These are phyloP conservation scores for Trifolium subterraneum DNA, from an alignment of 306 rosid genomes.

Conservation along the genomic window DNA sequence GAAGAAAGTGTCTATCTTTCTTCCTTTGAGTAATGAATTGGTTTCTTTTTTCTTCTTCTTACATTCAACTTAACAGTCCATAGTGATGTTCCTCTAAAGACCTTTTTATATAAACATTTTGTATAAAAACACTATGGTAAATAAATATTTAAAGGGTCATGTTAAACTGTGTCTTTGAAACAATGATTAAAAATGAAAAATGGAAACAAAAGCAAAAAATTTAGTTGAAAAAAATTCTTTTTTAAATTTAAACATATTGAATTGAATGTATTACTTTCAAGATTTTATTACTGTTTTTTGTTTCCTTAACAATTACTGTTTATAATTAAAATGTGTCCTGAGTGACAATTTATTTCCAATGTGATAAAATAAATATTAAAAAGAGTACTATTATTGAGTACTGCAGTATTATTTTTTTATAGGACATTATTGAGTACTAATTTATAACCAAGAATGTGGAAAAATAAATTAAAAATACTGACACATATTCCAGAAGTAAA, in stretches of 20 bases:
- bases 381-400: not conserved
- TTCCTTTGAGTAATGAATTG: constrained; percentile 41
- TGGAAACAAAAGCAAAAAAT: no score
- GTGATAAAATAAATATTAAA: not conserved
- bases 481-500: constrained; percentile 30
- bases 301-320: no score
- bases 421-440: constrained; percentile 2
- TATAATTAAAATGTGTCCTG: no score
- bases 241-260: no score
- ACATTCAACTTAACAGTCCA: constrained; percentile 31
- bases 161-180: no score
- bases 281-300: no score
- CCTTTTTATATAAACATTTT: constrained; percentile 45
- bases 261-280: no score
- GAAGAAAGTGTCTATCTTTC: constrained; percentile 39
- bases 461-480: not conserved
- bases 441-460: not conserved
- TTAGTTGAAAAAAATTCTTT: no score
- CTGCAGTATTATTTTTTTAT: no score
- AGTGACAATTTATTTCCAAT: not conserved
- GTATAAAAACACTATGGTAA: not conserved
- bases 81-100: constrained; percentile 31
- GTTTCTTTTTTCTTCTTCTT: not conserved
- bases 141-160: no score
- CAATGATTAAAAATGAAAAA: no score